Percentiles rank a stretch among this genome's conserved stretches.
Evolutionary conservation across 179 eudicot species (phyloP).

Genomic region (Actinidia chinensis): DNA sequence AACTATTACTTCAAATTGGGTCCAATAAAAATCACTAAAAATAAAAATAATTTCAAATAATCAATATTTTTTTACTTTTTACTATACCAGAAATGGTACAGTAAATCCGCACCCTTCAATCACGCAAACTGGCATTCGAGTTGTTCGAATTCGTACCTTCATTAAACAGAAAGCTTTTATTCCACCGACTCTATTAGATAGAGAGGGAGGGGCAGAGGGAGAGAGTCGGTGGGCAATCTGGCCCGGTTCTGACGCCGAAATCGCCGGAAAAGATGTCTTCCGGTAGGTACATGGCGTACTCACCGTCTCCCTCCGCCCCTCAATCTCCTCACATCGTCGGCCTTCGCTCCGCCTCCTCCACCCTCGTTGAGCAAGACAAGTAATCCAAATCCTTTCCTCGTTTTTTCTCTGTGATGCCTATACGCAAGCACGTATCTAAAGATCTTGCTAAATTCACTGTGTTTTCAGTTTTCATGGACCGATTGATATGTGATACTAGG

Average conservation of each 20-base stretch:
- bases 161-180: no score
- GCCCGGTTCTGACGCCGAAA: conserved; percentile 26
- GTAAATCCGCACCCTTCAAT: no score
- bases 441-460: conserved; percentile 21
- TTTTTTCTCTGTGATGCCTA: not conserved
- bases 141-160: no score
- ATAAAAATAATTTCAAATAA: no score
- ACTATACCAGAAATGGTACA: no score
- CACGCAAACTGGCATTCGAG: no score
- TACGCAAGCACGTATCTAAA: not conserved
- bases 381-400: conserved; percentile 15
- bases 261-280: conserved; percentile 65
- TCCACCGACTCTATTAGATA: conserved; percentile 6
- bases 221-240: conserved; percentile 7
- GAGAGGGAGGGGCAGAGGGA: conserved; percentile 15
- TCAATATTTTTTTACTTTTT: no score
- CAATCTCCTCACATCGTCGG: conserved; percentile 84
- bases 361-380: conserved; percentile 72
- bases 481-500: no score
- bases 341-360: conserved; percentile 66
- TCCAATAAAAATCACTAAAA: no score
- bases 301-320: conserved; percentile 93
- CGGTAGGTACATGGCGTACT: conserved; percentile 88
- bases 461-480: no score
- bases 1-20: no score